phyloP scores from a whole-genome alignment of 1,139 yeast genomes.

The Candida sp. region DNA sequence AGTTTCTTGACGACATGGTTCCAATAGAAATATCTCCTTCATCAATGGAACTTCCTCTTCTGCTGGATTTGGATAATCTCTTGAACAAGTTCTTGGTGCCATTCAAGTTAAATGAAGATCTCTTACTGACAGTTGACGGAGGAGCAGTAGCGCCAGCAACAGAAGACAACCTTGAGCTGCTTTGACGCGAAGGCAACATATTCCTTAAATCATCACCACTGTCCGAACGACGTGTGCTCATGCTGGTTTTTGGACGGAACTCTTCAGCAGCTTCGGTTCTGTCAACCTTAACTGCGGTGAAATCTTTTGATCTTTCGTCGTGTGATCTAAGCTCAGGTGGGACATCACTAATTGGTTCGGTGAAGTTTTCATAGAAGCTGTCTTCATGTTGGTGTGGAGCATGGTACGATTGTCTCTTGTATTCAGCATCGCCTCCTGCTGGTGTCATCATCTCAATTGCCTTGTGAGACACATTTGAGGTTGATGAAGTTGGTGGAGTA shows the following conservation, averaged over 20 bases:
- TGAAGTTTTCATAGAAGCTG: constrained; percentile 6
- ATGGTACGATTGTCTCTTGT: neutral
- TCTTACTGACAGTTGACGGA: constrained; percentile 5
- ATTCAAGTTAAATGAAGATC: constrained; percentile 28
- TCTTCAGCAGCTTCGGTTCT: neutral
- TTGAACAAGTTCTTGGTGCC: constrained; percentile 37
- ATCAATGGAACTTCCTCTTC: constrained; percentile 18
- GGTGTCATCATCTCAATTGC: neutral
- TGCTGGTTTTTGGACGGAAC: neutral
- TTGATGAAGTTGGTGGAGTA: constrained; percentile 29
- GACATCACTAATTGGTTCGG: constrained; percentile 12
- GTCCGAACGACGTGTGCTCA: constrained; percentile 4
- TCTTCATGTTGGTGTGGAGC: neutral
- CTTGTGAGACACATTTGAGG: constrained; percentile 22
- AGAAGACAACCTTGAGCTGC: neutral
- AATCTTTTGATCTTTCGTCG: constrained; percentile 1
- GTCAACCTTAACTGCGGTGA: constrained; percentile 1
- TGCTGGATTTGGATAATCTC: constrained; percentile 34
- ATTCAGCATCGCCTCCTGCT: neutral
- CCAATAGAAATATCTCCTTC: constrained; percentile 13
- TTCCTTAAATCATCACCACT: constrained; percentile 1
- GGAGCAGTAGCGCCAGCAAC: constrained; percentile 5
- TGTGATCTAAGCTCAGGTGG: constrained; percentile 4
- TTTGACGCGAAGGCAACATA: neutral
- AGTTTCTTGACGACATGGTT: constrained; percentile 2